Percentiles rank a stretch among this genome's conserved stretches.
Conservation (phyloP, 345 rosid species). For the Populus euphratica region DNA sequence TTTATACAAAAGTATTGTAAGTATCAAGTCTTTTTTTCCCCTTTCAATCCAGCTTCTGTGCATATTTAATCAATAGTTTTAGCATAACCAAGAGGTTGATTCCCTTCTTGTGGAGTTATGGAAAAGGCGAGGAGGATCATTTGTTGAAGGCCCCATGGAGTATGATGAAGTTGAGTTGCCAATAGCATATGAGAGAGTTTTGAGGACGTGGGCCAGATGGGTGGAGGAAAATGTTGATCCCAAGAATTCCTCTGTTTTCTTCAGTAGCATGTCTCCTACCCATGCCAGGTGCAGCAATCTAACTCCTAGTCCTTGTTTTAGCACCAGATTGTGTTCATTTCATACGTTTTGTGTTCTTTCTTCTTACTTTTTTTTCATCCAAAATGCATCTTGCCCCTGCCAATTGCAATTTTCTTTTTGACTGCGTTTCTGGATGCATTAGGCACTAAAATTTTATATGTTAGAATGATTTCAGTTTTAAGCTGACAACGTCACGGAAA, state of each 20-base stretch:
- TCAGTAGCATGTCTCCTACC: slow-evolving; percentile 24
- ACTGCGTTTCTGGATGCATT: no score
- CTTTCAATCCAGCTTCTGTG: background rate
- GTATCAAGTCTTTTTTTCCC: background rate
- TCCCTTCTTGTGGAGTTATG: slow-evolving; percentile 1
- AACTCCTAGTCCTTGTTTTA: background rate
- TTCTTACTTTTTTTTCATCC: background rate
- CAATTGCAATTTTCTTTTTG: no score
- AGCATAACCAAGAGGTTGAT: slow-evolving; percentile 1
- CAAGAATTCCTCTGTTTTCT: slow-evolving; percentile 19
- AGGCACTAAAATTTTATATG: no score
- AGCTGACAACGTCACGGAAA: background rate
- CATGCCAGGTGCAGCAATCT: slow-evolving; percentile 6
- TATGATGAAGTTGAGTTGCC: slow-evolving; percentile 21
- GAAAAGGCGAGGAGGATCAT: slow-evolving; percentile 13
- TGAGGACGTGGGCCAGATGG: slow-evolving; percentile 30
- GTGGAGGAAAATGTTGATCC: slow-evolving; percentile 24
- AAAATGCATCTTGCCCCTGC: no score
- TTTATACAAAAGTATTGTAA: slow-evolving; percentile 22
- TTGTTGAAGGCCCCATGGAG: slow-evolving; percentile 9
- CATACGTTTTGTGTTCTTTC: background rate
- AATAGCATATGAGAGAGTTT: slow-evolving; percentile 25
- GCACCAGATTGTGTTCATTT: background rate
- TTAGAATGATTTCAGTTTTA: background rate
- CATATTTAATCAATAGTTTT: background rate